Evolutionary conservation across 192 early-diverging fungal species (phyloP).

Genomic region (Backusella liffmaniae): DNA sequence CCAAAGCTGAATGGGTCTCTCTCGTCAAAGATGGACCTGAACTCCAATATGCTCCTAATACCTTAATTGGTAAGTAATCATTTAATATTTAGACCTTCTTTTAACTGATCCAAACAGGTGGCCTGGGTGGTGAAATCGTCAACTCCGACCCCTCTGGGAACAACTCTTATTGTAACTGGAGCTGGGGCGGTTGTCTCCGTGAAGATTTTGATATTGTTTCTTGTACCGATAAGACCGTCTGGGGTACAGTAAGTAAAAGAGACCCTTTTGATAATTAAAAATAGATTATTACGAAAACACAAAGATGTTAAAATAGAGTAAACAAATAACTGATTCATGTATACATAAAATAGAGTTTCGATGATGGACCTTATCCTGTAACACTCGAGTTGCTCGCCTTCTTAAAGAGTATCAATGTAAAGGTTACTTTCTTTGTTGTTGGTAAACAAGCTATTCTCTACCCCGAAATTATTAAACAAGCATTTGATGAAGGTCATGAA

Average conservation of each 20-base stretch:
- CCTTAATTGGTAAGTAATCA: constrained; percentile 25
- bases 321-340: neutral
- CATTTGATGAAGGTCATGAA: constrained; percentile 37
- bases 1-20: constrained; percentile 36
- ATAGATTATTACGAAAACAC: neutral
- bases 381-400: constrained; percentile 40
- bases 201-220: constrained; percentile 31
- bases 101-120: neutral
- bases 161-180: constrained; percentile 51
- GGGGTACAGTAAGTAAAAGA: constrained; percentile 34
- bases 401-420: constrained; percentile 37
- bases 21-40: constrained; percentile 36
- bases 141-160: constrained; percentile 12
- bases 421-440: constrained; percentile 57
- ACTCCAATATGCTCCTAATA: constrained; percentile 34
- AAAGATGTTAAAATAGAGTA: neutral
- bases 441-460: constrained; percentile 48
- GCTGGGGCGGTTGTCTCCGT: constrained; percentile 43
- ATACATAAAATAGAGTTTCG: constrained; percentile 37
- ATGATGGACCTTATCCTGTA: constrained; percentile 50
- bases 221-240: constrained; percentile 45
- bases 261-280: neutral
- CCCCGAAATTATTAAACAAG: constrained; percentile 38
- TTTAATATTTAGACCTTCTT: neutral
- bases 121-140: constrained; percentile 12